Conservation (phyloP, 495 filamentous ascomycete species). For the Neurospora sp. region DNA sequence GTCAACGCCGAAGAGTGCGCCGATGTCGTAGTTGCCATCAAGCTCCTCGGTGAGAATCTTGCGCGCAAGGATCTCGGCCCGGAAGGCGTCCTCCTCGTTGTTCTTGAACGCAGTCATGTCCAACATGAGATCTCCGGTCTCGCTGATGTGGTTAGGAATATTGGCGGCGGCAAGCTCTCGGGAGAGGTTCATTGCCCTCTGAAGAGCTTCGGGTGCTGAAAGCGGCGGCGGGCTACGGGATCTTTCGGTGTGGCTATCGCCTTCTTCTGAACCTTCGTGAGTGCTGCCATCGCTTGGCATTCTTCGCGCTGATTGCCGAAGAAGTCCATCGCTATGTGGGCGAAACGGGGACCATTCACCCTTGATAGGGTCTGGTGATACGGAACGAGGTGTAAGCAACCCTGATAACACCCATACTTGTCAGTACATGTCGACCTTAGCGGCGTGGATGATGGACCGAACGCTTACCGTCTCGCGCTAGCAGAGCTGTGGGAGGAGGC, state of each 20-base stretch:
- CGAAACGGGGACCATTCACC: slow-evolving; percentile 35
- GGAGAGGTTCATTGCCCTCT: slow-evolving; percentile 75
- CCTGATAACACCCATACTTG: slow-evolving; percentile 27
- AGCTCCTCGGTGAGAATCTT: slow-evolving; percentile 92
- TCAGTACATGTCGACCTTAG: slow-evolving; percentile 3
- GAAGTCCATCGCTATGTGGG: slow-evolving; percentile 35
- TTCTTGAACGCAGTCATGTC: slow-evolving; percentile 97
- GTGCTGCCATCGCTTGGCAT: slow-evolving; percentile 38
- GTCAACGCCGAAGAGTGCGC: slow-evolving; percentile 87
- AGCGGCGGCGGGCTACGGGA: slow-evolving; percentile 71
- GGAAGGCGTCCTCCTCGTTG: slow-evolving; percentile 80
- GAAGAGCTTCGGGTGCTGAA: slow-evolving; percentile 64
- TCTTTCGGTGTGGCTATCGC: slow-evolving; percentile 37
- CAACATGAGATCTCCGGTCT: slow-evolving; percentile 92
- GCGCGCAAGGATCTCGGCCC: slow-evolving; percentile 87
- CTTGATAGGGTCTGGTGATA: slow-evolving; percentile 45
- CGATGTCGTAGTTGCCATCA: slow-evolving; percentile 92
- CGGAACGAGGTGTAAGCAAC: slow-evolving; percentile 51
- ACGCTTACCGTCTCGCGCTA: slow-evolving; percentile 20
- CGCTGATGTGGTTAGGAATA: slow-evolving; percentile 83
- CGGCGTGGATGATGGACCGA: background rate
- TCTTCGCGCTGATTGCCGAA: slow-evolving; percentile 24
- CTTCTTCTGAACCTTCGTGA: slow-evolving; percentile 25
- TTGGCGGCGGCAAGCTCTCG: slow-evolving; percentile 82
- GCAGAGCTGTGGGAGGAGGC: slow-evolving; percentile 27